phyloP scores from a whole-genome alignment of 75 land plant genomes.

The Azolla pinnata region DNA sequence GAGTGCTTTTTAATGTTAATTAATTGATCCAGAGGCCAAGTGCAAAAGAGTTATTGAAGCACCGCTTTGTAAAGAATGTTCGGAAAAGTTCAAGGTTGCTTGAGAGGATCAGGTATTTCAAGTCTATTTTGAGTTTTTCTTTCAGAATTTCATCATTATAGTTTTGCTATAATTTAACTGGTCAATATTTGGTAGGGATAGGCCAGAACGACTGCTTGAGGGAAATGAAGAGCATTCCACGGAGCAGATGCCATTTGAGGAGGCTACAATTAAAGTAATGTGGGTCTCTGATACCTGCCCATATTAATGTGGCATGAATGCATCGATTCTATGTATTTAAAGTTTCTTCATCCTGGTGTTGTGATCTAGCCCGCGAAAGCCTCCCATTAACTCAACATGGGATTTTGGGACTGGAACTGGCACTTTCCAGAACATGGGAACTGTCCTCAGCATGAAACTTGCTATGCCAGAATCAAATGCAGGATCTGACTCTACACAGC shows the following conservation, averaged over 20 bases:
- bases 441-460: constrained; percentile 55
- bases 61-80: constrained; percentile 76
- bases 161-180: background rate
- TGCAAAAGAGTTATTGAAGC: constrained; percentile 92
- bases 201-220: constrained; percentile 56
- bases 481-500: constrained; percentile 26
- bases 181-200: constrained; percentile 43
- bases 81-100: constrained; percentile 83
- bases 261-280: constrained; percentile 36
- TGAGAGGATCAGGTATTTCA: constrained; percentile 79
- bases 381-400: constrained; percentile 63
- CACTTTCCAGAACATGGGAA: constrained; percentile 51
- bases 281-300: too few relatives aligned
- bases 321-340: background rate
- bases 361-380: constrained; percentile 22
- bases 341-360: background rate
- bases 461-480: constrained; percentile 25
- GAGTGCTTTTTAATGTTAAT: too few relatives aligned
- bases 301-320: background rate
- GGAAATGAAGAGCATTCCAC: constrained; percentile 39
- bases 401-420: constrained; percentile 64
- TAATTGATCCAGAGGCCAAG: constrained; percentile 88
- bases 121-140: too few relatives aligned
- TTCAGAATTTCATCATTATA: too few relatives aligned
- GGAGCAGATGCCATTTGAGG: constrained; percentile 25